Evolutionary conservation across 1,284 basidiomycete genomes (phyloP), one percentile per base, ranked within the genome.

Genomic region (Pholiota adiposa): DNA sequence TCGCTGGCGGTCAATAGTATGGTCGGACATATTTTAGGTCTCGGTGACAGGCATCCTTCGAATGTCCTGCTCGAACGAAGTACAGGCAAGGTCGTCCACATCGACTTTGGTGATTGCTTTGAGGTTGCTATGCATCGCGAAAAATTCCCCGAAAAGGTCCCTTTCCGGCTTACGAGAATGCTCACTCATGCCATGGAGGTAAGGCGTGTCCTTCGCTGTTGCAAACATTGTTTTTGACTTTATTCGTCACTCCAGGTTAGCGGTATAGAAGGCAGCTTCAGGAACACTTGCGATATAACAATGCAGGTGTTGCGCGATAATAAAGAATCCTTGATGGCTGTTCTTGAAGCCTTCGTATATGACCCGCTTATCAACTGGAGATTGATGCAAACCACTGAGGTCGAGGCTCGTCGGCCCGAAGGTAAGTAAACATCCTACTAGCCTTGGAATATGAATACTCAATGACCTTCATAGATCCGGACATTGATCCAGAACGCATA

Each of bases 131-230:
- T 96, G 90, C 90, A 93, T 67, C 89, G 96, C 67, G 94, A 98
- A 77, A 99, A 99, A 79, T 99, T 97, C 82, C 97, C 97, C 0
- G 97, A 99, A 78, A 97, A 94, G 75, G 96, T 99, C 56, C 97
- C 97, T 0, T 99, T 99, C 89, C 87, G 97, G 50, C 82, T 99
- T 64, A 99, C 97, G 11, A 84, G 97, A 65, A 99, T 99, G 97
- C 83, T 99, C 60, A 97, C 96, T 29, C 95, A 98, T 73, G 97
- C 97, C 2, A 99, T 99, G 97, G 97, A 99, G 84, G 94, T 94
- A 63, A 72, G 84, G 64, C 29, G 41, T 25, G 48, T 48, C 18
- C 56, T 46, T 41, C 46, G 19, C 9, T 11, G 43, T 2, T 57
- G 44, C 16, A 49, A 38, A 25, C 40, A 18, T 19, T 54, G 33